These are phyloP conservation scores for Ganoderma meredithae DNA, from an alignment of 1,284 basidiomycete species.

Conservation along the genomic window DNA sequence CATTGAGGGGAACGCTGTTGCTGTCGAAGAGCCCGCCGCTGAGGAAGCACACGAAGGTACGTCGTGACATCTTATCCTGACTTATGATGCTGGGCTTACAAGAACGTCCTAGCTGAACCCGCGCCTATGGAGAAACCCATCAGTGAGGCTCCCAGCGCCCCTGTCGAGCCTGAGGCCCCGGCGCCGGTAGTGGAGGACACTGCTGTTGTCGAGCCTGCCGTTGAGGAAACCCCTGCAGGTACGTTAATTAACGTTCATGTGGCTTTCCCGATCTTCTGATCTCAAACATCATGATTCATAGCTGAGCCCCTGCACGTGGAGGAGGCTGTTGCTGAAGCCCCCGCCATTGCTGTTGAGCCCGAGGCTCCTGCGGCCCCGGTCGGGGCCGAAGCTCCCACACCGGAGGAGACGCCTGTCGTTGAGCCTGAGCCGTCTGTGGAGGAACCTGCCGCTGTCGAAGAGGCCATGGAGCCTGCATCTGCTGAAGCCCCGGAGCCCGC, in stretches of 20 bases:
- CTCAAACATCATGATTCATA: not conserved
- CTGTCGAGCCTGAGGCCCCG: not conserved
- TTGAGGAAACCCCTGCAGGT: constrained; percentile 6
- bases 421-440: not conserved
- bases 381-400: not conserved
- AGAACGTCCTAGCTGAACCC: not conserved
- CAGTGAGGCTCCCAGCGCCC: not conserved
- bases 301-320: constrained; percentile 1
- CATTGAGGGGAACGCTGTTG: not conserved
- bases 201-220: not conserved
- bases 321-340: not conserved
- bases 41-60: not conserved
- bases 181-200: not conserved
- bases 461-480: not conserved
- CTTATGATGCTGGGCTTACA: not conserved
- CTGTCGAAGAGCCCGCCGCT: not conserved
- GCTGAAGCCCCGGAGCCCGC: too few species aligned
- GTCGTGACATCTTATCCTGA: not conserved
- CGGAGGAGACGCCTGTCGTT: constrained; percentile 12
- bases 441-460: not conserved
- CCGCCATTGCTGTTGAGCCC: not conserved
- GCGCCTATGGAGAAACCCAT: not conserved
- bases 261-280: not conserved
- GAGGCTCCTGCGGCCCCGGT: not conserved
- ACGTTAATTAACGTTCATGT: not conserved